Evolutionary conservation across 2,329 filamentous ascomycete genomes (phyloP).

Genomic region (Epichloe aotearoae): DNA sequence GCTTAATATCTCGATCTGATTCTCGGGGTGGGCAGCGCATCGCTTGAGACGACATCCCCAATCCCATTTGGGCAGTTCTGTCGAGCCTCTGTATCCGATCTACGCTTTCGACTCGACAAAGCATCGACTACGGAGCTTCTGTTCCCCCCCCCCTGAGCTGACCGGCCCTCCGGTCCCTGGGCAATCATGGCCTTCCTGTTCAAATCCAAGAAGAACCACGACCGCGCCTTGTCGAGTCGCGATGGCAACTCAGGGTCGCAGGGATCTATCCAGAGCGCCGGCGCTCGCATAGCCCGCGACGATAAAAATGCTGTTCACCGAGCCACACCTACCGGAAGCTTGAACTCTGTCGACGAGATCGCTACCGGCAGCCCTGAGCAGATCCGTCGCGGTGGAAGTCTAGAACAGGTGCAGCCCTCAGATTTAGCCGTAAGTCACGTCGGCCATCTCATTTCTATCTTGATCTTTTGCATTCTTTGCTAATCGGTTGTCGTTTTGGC

Average conservation of each 20-base stretch:
- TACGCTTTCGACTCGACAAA: not conserved
- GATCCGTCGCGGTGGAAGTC: constrained; percentile 37
- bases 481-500: constrained; percentile 4
- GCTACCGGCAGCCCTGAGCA: constrained; percentile 52
- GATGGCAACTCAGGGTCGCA: constrained; percentile 37
- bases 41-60: not conserved
- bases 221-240: constrained; percentile 42
- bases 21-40: not conserved
- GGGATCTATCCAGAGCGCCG: constrained; percentile 35
- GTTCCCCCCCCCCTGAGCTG: not conserved
- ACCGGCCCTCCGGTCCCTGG: constrained; percentile 26
- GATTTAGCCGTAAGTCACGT: constrained; percentile 29
- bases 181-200: constrained; percentile 66
- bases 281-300: constrained; percentile 32
- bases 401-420: constrained; percentile 31
- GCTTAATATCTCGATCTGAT: not conserved
- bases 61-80: not conserved
- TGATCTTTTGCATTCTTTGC: not conserved
- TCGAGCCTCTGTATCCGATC: not conserved
- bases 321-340: constrained; percentile 62
- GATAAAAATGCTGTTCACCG: constrained; percentile 44
- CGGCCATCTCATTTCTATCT: not conserved
- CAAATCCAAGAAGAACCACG: constrained; percentile 67
- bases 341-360: constrained; percentile 54
- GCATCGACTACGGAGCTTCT: not conserved